Conservation (phyloP, 257 asterid genomes). For the Agastache rugosa region DNA sequence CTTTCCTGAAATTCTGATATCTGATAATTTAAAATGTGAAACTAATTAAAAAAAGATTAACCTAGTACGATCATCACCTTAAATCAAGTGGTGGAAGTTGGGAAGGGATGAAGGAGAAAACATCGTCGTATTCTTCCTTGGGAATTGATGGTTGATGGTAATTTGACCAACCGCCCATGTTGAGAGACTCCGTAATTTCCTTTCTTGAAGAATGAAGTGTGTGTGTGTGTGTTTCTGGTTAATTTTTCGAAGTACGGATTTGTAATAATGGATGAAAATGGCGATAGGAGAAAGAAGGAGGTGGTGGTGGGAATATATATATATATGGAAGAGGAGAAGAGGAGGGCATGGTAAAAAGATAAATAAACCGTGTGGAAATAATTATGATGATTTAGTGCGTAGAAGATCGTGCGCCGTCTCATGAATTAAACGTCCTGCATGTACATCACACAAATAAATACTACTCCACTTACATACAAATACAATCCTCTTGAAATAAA, state of each 20-base stretch:
- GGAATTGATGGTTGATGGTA: slow-evolving; percentile 30
- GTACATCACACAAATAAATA: background rate
- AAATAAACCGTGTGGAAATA: slow-evolving; percentile 44
- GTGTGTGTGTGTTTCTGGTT: slow-evolving; percentile 1
- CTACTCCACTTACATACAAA: background rate
- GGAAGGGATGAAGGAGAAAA: slow-evolving; percentile 40
- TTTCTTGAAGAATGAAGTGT: slow-evolving; percentile 21
- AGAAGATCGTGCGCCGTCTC: slow-evolving; percentile 70
- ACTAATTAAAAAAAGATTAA: too few species aligned
- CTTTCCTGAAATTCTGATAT: too few species aligned
- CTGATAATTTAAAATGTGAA: too few species aligned
- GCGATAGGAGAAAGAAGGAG: slow-evolving; percentile 34
- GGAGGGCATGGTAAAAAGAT: slow-evolving; percentile 8
- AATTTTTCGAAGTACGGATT: slow-evolving; percentile 25
- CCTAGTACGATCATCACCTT: slow-evolving; percentile 43
- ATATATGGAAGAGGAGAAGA: background rate
- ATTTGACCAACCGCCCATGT: slow-evolving; percentile 52
- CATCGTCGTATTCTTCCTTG: slow-evolving; percentile 48
- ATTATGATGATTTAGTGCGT: slow-evolving; percentile 56
- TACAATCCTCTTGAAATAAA: too few species aligned
- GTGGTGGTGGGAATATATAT: slow-evolving; percentile 30
- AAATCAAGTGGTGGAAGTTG: slow-evolving; percentile 54
- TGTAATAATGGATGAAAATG: slow-evolving; percentile 5
- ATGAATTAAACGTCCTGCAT: slow-evolving; percentile 46
- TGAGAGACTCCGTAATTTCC: slow-evolving; percentile 38